Conservation (phyloP, 2,329 filamentous ascomycete genomes). For the Rachicladosporium sp. region DNA sequence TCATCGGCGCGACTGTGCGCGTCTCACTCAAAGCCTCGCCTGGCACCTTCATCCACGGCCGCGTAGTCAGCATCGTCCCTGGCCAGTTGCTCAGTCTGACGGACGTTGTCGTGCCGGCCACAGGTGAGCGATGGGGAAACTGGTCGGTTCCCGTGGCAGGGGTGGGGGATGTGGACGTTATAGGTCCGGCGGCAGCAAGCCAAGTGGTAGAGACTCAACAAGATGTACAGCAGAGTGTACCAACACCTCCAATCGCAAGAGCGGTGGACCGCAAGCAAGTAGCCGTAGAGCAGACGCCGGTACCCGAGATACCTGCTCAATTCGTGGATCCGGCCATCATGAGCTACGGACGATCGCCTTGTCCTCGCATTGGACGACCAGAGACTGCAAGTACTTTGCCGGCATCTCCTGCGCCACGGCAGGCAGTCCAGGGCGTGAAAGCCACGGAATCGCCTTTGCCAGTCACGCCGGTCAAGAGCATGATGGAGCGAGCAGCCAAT, state of each 20-base stretch:
- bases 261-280: no score
- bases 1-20: conserved; percentile 64
- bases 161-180: conserved; percentile 47
- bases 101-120: conserved; percentile 48
- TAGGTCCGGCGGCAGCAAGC: conserved; percentile 8
- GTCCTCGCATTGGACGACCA: conserved; percentile 4
- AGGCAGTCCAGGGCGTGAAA: no score
- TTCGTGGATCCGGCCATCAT: conserved; percentile 79
- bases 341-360: conserved; percentile 42
- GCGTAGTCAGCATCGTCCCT: conserved; percentile 53
- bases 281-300: no score
- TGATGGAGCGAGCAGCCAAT: conserved; percentile 22
- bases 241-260: neutral
- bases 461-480: conserved; percentile 30
- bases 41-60: conserved; percentile 54
- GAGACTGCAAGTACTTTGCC: conserved; percentile 4
- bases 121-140: conserved; percentile 38
- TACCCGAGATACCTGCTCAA: conserved; percentile 18
- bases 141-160: conserved; percentile 46
- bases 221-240: no score
- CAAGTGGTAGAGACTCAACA: no score
- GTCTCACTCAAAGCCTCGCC: conserved; percentile 58
- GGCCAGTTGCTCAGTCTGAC: conserved; percentile 57
- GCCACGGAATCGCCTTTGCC: conserved; percentile 18
- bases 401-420: conserved; percentile 6